Evolutionary conservation across 2,329 filamentous ascomycete species (phyloP), one percentile per base, ranked within the genome.

Genomic region (Neocucurbitaria cava): DNA sequence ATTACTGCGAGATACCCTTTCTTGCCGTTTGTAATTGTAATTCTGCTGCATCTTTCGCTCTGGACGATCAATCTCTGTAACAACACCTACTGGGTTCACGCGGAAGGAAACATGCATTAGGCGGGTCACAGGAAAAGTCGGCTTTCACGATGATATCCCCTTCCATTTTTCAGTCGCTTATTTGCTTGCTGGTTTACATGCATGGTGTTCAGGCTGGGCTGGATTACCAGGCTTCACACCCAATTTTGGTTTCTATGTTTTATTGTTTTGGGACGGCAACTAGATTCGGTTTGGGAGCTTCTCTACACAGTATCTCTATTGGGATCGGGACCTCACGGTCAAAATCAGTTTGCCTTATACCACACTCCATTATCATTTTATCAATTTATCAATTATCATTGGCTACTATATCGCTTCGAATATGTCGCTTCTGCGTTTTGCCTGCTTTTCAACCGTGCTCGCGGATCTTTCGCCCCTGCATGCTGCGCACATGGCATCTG

Each of bases 1-100:
- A 53, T 70, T 74, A 65, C 59, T 62, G 71, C 71, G 71, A 74
- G 69, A 76, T 76, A 76, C 72, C 73, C 72, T 68, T 73, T 72
- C 71, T 67, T 70, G 64, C 59, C 58, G 60, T 73, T 68, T 59
- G 50, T 66, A 68, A 67, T 62, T 65, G 63, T 68, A 74, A 74
- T 74, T 69, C 61, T 73, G 70, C 69, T 69, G 62, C 58, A 68
- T 68, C 62, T 70, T 70, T 69, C 60, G 54, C 58, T 65, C 59
- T 62, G 65, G 62, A 71, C 60, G 59, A 68, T 64, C 59, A 61
- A 48, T 61, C 58, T 62, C 59, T 75, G 69, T 74, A 74, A 66
- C 68, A 74, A 61, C 73, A 75, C 55, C 59, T 59, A 56, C 55
- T 56, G 59, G 64, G 60, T 65, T n/a, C 59, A 56, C 58, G 52